phyloP scores from a whole-genome alignment of 768 basidiomycete species.

The Termitomyces sp. region DNA sequence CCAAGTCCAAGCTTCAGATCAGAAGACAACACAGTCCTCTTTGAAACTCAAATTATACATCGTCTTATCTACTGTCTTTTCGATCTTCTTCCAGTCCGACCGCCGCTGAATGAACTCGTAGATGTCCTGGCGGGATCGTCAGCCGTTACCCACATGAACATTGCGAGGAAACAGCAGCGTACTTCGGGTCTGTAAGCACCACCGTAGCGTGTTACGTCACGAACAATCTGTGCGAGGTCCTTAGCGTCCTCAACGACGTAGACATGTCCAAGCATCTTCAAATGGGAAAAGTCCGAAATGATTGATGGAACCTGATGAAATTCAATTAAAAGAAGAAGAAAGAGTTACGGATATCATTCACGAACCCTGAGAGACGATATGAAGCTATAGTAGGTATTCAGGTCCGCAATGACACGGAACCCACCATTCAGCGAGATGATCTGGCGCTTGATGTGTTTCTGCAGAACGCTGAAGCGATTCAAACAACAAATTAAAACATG shows the following conservation, averaged over 20 bases:
- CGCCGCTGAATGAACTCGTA: constrained; percentile 95
- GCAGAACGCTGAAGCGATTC: constrained; percentile 63
- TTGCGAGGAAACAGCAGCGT: constrained; percentile 8
- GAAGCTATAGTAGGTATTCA: constrained; percentile 92
- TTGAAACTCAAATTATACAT: constrained; percentile 94
- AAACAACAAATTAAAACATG: not conserved
- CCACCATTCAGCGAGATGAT: constrained; percentile 94
- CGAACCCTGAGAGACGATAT: constrained; percentile 79
- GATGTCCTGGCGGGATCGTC: constrained; percentile 53
- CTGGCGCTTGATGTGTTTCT: constrained; percentile 95
- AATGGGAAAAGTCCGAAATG: constrained; percentile 83
- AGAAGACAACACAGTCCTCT: constrained; percentile 76
- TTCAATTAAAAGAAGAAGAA: not conserved
- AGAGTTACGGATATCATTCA: not conserved
- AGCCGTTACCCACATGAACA: not conserved
- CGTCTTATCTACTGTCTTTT: constrained; percentile 91
- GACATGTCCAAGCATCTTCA: constrained; percentile 97
- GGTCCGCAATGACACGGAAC: constrained; percentile 93
- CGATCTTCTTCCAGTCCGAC: constrained; percentile 98
- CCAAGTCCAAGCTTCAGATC: not conserved
- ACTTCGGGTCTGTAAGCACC: constrained; percentile 95
- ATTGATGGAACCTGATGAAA: constrained; percentile 64
- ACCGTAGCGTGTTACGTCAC: constrained; percentile 94
- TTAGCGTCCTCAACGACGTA: constrained; percentile 95
- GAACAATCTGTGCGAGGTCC: constrained; percentile 92